Evolutionary conservation across 495 filamentous ascomycete genomes (phyloP).

Genomic region (Paragyromitra xinjiangensis): DNA sequence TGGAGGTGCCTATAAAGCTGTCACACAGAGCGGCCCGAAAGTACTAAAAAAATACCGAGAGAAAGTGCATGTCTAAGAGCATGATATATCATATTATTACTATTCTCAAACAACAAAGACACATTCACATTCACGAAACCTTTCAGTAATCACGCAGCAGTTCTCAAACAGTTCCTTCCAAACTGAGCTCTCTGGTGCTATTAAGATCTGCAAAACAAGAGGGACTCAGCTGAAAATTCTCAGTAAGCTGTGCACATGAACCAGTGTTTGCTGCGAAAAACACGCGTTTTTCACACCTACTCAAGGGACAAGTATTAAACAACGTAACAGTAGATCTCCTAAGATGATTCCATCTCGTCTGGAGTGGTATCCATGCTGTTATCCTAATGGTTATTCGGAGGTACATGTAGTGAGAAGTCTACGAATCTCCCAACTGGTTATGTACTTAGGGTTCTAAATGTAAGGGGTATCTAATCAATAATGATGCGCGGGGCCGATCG

Average conservation of each 20-base stretch:
- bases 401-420: neutral
- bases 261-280: neutral
- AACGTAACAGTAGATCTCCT: constrained; percentile 14
- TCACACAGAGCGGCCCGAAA: constrained; percentile 2
- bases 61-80: neutral
- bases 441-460: constrained; percentile 11
- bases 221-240: constrained; percentile 6
- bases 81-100: constrained; percentile 14
- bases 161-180: neutral
- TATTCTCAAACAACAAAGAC: neutral
- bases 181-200: neutral
- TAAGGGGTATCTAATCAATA: constrained; percentile 19
- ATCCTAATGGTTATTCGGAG: constrained; percentile 16
- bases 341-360: neutral
- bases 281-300: neutral
- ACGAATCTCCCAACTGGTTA: constrained; percentile 5
- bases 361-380: constrained; percentile 19
- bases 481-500: constrained; percentile 34
- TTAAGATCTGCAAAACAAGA: neutral
- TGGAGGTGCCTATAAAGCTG: constrained; percentile 5
- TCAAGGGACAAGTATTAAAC: constrained; percentile 18
- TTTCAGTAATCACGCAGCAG: neutral
- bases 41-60: neutral
- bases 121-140: neutral
- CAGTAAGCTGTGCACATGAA: constrained; percentile 17